Evolutionary conservation across 208 protist genomes (phyloP), one percentile per base, ranked within the genome.

Genomic region (Crithidia acanthocephali): DNA sequence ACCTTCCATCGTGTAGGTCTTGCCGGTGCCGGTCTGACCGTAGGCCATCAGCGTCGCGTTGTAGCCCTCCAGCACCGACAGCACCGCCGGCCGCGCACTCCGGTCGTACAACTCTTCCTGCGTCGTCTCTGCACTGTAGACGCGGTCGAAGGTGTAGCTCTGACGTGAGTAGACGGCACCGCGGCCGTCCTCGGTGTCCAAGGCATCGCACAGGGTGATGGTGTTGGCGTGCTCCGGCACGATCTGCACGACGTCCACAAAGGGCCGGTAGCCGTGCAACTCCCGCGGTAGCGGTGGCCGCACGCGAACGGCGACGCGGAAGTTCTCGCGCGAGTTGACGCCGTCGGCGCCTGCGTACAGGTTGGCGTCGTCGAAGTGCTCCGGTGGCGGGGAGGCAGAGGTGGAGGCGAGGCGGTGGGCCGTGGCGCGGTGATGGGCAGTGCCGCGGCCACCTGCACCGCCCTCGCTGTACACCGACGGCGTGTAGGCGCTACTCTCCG

Each of bases 1-100:
- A 15, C 94, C 93, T 70, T 94, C 88, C 93, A 97, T 97, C 15
- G 90, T 95, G 80, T 95, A 91, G 5, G 88, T 95, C 76, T 96
- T 96, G 13, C 93, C 90, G 0, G 80, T 91, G 5, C 93, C 91
- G 0, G 89, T 97, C 74, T 95, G 91, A 7, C 93, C 92, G 60
- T 97, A 97, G n/a, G 92, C 92, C 72, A 97, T 85, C 5, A 95
- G 35, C 52, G 80, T 93, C 11, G 85, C 85, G 80, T 96, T 97
- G 82, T 91, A 95, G 44, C 93, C 93, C 27, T 87, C 68, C 47
- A 97, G 30, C 28, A 90, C 84, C 16, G 87, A 87, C 20, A 87
- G 73, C 32, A 98, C 88, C 6, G 86, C 90, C 1, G 84, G 85
- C 55, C 78, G 76, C 9, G 88, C 93, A 50, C 85, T 88, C 13